Conservation (phyloP, 768 basidiomycete species). For the Leucosporidium yakuticum region DNA sequence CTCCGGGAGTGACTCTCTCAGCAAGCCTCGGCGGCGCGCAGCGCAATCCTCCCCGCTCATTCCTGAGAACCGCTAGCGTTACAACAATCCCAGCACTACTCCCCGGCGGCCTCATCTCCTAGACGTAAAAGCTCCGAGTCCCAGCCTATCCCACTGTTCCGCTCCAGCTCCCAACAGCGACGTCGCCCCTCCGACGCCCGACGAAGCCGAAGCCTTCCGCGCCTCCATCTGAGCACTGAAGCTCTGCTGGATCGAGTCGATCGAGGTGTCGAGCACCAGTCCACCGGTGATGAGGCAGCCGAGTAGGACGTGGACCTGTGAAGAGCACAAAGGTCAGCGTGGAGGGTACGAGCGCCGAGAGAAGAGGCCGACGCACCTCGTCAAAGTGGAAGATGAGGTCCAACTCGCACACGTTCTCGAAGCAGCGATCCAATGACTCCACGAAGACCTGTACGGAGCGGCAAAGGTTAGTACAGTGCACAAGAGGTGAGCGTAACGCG, state of each 20-base stretch:
- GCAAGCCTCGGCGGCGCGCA: too few relatives aligned
- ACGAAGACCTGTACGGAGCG: slow-evolving; percentile 71
- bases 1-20: too few relatives aligned
- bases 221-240: slow-evolving; percentile 3
- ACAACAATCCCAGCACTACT: too few relatives aligned
- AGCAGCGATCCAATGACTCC: slow-evolving; percentile 87
- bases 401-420: slow-evolving; percentile 97
- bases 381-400: slow-evolving; percentile 99
- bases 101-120: too few relatives aligned
- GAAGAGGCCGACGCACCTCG: slow-evolving; percentile 55
- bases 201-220: not conserved
- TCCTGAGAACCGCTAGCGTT: too few relatives aligned
- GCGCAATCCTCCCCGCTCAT: too few relatives aligned
- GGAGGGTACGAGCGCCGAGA: not conserved
- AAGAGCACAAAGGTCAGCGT: not conserved
- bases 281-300: slow-evolving; percentile 97
- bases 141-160: too few relatives aligned
- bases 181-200: not conserved
- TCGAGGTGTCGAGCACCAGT: slow-evolving; percentile 76
- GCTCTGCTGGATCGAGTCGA: slow-evolving; percentile 28
- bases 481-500: not conserved
- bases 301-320: slow-evolving; percentile 85
- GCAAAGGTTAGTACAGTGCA: not conserved
- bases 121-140: too few relatives aligned
- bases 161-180: too few relatives aligned